phyloP scores from a whole-genome alignment of 306 rosid genomes.

The Aeschynomene evenia region DNA sequence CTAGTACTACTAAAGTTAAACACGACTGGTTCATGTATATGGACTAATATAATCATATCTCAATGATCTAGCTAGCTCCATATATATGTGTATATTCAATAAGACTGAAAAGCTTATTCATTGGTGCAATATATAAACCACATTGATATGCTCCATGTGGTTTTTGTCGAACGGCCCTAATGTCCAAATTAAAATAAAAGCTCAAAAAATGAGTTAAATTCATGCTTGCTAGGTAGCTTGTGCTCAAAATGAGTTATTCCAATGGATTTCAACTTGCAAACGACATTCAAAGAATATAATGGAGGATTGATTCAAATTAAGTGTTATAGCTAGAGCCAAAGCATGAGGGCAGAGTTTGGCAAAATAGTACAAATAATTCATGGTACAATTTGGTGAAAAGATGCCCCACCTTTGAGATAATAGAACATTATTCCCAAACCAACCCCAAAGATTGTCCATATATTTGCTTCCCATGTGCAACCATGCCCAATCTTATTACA shows the following conservation, averaged over 20 bases:
- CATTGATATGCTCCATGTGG: not conserved
- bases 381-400: slow-evolving; percentile 10
- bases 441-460: slow-evolving; percentile 34
- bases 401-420: slow-evolving; percentile 30
- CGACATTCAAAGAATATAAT: not conserved
- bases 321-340: not conserved
- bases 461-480: slow-evolving; percentile 33
- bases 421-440: slow-evolving; percentile 24
- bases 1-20: no score
- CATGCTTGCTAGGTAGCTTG: no score
- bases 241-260: not conserved
- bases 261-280: not conserved
- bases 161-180: not conserved
- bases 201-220: not conserved
- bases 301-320: not conserved
- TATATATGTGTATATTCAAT: no score
- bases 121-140: no score
- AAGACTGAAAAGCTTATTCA: no score
- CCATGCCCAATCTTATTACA: slow-evolving; percentile 20
- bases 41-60: slow-evolving; percentile 1
- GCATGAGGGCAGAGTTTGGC: not conserved
- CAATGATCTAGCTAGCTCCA: no score
- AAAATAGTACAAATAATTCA: not conserved
- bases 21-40: slow-evolving; percentile 21
- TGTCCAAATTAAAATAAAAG: no score